These are phyloP conservation scores for Coemansia sp. DNA, from an alignment of 192 early-diverging fungal species.

Conservation along the genomic window DNA sequence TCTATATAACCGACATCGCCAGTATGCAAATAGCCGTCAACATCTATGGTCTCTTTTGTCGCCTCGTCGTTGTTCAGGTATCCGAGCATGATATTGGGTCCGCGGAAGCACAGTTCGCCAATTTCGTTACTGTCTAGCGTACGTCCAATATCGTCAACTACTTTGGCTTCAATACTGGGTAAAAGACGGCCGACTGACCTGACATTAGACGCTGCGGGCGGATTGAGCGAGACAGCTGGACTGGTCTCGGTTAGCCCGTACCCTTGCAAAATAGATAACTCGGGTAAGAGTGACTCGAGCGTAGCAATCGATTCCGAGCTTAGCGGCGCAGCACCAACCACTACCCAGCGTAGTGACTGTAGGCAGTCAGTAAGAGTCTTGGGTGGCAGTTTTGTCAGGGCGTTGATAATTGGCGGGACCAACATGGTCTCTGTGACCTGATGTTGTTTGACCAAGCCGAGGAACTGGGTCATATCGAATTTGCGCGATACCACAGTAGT, in stretches of 20 bases:
- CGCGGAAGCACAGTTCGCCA: conserved; percentile 83
- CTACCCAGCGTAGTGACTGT: conserved; percentile 59
- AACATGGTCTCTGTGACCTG: conserved; percentile 62
- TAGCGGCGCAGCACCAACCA: conserved; percentile 72
- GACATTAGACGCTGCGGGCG: not conserved
- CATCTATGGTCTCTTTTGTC: conserved; percentile 66
- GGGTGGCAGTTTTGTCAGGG: conserved; percentile 69
- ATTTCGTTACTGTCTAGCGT: conserved; percentile 58
- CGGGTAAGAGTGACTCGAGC: conserved; percentile 55
- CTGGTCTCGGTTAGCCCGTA: conserved; percentile 61
- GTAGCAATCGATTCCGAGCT: conserved; percentile 23
- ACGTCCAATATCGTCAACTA: conserved; percentile 72
- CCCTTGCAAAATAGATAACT: conserved; percentile 44
- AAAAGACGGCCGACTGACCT: conserved; percentile 64
- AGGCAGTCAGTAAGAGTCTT: conserved; percentile 66
- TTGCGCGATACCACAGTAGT: conserved; percentile 67
- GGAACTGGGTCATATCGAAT: conserved; percentile 67
- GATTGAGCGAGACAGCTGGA: conserved; percentile 13
- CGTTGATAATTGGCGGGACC: conserved; percentile 67
- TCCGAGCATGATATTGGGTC: conserved; percentile 81
- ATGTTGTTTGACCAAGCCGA: conserved; percentile 63
- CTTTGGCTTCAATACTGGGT: conserved; percentile 66
- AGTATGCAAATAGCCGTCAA: conserved; percentile 80
- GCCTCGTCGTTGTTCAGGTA: conserved; percentile 79
- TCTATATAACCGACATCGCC: conserved; percentile 75